Evolutionary conservation across 2,329 filamentous ascomycete genomes (phyloP).

Genomic region (Colletotrichum chrysophilum): DNA sequence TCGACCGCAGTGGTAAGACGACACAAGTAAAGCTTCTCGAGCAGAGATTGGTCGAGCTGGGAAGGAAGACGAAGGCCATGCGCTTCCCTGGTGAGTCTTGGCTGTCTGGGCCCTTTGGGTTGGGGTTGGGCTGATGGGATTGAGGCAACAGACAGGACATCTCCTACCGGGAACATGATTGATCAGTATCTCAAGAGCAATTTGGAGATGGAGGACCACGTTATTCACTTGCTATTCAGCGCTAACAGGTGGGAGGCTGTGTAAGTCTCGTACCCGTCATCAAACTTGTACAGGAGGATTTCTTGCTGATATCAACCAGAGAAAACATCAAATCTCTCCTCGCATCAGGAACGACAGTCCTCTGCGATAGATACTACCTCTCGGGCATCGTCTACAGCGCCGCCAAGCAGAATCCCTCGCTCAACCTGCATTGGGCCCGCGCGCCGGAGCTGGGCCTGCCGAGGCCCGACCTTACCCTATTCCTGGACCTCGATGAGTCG

Average conservation of each 20-base stretch:
- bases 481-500: conserved; percentile 80
- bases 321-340: conserved; percentile 60
- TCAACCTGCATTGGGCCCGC: conserved; percentile 81
- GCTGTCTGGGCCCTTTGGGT: neutral
- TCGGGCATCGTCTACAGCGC: conserved; percentile 92
- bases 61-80: conserved; percentile 56
- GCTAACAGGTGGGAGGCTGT: conserved; percentile 87
- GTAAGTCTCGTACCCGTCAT: conserved; percentile 37
- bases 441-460: conserved; percentile 86
- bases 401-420: conserved; percentile 76
- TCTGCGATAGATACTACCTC: conserved; percentile 95
- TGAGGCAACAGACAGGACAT: conserved; percentile 70
- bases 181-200: conserved; percentile 79
- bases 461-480: conserved; percentile 84
- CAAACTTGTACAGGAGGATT: neutral
- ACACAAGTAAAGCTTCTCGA: conserved; percentile 81
- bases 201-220: conserved; percentile 81
- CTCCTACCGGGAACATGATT: conserved; percentile 87
- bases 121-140: neutral
- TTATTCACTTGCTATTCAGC: conserved; percentile 87
- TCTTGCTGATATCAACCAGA: conserved; percentile 34
- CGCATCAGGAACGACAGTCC: conserved; percentile 71
- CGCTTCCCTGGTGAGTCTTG: conserved; percentile 56
- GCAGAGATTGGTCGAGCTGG: conserved; percentile 54
- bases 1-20: conserved; percentile 91